Base-by-base conservation (phyloP, 2,329 filamentous ascomycete species). In the Fusarium sp. region DNA sequence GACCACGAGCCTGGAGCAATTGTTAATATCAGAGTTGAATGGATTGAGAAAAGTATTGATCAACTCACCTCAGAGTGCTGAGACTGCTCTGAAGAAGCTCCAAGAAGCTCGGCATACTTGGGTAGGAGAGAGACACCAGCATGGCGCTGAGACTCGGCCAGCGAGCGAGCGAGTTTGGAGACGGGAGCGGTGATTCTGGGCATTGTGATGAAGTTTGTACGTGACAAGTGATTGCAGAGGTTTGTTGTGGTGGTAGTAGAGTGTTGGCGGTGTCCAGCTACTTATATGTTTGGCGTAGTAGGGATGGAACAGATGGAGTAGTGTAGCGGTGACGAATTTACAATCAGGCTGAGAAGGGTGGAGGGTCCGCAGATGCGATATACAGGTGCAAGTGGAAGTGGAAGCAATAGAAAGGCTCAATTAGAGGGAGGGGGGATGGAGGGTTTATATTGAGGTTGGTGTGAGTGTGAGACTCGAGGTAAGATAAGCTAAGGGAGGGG, bases 121-220 rank as follows among this genome's bases (percentile, higher is more conserved):
- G 82, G 83, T 78, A 81, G 81, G 47, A 83, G 76, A 54, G 76
- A 74, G 42, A 81, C 79, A 67, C 79, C 79, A 38, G 79, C 74
- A 63, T 78, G 78, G 71, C 80, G 75, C 23, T 83, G 76, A n/a
- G 83, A 78, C 60, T 83, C 79, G 74, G 80, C 78, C 66, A 86
- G 74, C 47, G 81, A 79, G 67, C 85, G 82, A 69, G 83, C 68
- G 74, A 87, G 80, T 78, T 85, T 86, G 75, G 80, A 76, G 69
- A 82, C 78, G 75, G 84, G 83, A 44, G 82, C 80, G 18, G 84
- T 83, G 64, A 87, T 80, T 75, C 85, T 80, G 47, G 85, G 85
- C 82, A 86, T 86, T 60, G 56, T 58, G 68, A 24, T 28, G 18
- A 28, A 54, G 35, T 52, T 64, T 67, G 53, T 24, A 33, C 53